Conservation (phyloP, 1,139 yeast species). For the Blastobotrys arbuscula region DNA sequence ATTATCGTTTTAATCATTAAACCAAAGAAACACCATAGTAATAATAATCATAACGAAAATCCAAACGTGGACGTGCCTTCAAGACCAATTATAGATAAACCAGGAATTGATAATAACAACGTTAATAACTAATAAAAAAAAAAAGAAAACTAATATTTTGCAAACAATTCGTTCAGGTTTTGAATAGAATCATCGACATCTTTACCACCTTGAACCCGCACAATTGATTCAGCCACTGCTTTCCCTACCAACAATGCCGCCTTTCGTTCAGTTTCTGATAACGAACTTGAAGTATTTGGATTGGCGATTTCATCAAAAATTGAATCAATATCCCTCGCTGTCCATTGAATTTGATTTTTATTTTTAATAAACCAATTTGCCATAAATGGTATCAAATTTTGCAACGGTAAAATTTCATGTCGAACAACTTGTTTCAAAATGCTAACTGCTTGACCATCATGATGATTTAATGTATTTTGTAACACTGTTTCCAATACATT, state of each 20-base stretch:
- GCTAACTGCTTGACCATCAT: constrained; percentile 20
- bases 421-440: constrained; percentile 22
- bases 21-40: constrained; percentile 41
- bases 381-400: constrained; percentile 18
- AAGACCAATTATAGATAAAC: constrained; percentile 9
- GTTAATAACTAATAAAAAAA: constrained; percentile 2
- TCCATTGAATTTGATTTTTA: constrained; percentile 19
- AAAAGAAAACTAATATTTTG: background rate
- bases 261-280: constrained; percentile 15
- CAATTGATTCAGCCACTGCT: constrained; percentile 20
- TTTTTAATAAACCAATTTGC: constrained; percentile 24
- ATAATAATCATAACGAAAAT: constrained; percentile 6
- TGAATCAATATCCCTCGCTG: constrained; percentile 20
- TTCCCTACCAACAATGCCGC: constrained; percentile 20
- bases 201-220: constrained; percentile 21
- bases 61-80: constrained; percentile 15
- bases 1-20: constrained; percentile 65
- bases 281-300: constrained; percentile 15
- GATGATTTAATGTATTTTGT: constrained; percentile 3
- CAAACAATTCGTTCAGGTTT: constrained; percentile 13
- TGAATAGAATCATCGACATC: constrained; percentile 20
- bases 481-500: constrained; percentile 19
- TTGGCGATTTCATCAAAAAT: constrained; percentile 21
- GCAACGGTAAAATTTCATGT: constrained; percentile 25
- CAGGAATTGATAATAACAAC: constrained; percentile 3